Conservation (phyloP, 176 grass and related monocot species). For the Urochloa ruziziensis region DNA sequence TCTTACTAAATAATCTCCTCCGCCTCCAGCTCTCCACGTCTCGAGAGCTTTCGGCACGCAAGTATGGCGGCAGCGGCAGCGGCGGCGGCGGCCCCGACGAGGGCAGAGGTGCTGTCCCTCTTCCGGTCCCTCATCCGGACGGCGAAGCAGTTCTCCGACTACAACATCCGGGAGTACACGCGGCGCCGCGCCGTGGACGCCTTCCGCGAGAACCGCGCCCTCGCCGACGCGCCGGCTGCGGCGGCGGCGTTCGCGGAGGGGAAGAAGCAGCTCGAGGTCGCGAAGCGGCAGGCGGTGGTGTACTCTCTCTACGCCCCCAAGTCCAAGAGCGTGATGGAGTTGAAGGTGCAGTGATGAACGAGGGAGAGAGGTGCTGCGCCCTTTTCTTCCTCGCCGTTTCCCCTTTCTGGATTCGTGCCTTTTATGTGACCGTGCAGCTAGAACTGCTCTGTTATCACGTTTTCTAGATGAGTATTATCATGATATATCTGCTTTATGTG, state of each 20-base stretch:
- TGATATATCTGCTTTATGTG: constrained; percentile 14
- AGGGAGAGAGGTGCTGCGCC: constrained; percentile 12
- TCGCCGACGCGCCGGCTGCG: constrained; percentile 40
- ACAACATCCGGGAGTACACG: constrained; percentile 90
- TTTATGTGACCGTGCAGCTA: constrained; percentile 3
- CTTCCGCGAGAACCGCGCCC: constrained; percentile 65
- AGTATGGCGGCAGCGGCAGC: constrained; percentile 46
- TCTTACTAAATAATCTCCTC: background rate
- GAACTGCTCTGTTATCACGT: background rate
- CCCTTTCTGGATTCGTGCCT: background rate
- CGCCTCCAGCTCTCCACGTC: background rate
- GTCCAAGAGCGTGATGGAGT: constrained; percentile 81
- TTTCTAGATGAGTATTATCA: constrained; percentile 6
- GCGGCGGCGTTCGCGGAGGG: constrained; percentile 58
- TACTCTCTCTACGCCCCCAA: constrained; percentile 84
- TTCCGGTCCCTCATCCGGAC: constrained; percentile 73
- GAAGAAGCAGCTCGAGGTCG: constrained; percentile 72
- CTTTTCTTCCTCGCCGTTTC: background rate
- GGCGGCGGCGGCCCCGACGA: constrained; percentile 42
- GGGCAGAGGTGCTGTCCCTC: constrained; percentile 55
- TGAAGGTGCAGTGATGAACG: constrained; percentile 42
- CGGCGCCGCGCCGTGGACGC: constrained; percentile 53
- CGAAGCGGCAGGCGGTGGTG: constrained; percentile 64
- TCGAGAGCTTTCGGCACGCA: constrained; percentile 29
- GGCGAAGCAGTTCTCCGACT: constrained; percentile 64